A percentile compares a stretch with the other conserved stretches of the same genome.
These are phyloP conservation scores for Bullera alba DNA, from an alignment of 768 basidiomycete species.

Conservation along the genomic window DNA sequence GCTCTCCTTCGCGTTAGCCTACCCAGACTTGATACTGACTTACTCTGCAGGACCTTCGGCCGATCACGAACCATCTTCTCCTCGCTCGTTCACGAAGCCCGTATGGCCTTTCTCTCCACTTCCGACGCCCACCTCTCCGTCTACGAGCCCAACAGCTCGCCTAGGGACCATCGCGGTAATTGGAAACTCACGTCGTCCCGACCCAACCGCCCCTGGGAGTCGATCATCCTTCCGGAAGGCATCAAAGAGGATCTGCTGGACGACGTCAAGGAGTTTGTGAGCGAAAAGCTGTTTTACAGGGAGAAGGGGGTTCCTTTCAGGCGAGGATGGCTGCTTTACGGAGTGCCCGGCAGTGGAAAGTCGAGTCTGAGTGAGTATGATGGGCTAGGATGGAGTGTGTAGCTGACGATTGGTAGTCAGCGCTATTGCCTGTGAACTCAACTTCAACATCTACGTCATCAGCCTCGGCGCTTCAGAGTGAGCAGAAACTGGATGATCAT, in stretches of 20 bases:
- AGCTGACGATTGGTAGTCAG: conserved; percentile 4
- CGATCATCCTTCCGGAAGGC: conserved; percentile 8
- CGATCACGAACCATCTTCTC: not conserved
- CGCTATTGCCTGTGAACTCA: conserved; percentile 12
- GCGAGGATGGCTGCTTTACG: conserved; percentile 19
- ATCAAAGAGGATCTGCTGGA: conserved; percentile 13
- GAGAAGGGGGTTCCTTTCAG: conserved; percentile 12
- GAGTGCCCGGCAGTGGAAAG: conserved; percentile 23
- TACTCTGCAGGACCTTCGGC: not conserved
- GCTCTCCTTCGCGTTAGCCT: no score
- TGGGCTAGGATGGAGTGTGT: not conserved
- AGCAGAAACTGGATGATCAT: not conserved
- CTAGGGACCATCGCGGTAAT: not conserved
- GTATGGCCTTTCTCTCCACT: not conserved
- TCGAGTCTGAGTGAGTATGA: conserved; percentile 14
- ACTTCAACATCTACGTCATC: conserved; percentile 14
- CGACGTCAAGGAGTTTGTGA: conserved; percentile 14
- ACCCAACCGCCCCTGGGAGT: conserved; percentile 5
- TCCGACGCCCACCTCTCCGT: not conserved
- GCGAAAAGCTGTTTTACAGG: conserved; percentile 10
- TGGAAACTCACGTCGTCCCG: not conserved
- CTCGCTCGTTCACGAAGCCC: not conserved
- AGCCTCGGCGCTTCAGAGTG: conserved; percentile 1
- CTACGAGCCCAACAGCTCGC: not conserved
- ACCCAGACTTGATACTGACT: no score